These are phyloP conservation scores for Akanthomyces dipterigenus DNA, from an alignment of 2,329 filamentous ascomycete species.

Conservation along the genomic window DNA sequence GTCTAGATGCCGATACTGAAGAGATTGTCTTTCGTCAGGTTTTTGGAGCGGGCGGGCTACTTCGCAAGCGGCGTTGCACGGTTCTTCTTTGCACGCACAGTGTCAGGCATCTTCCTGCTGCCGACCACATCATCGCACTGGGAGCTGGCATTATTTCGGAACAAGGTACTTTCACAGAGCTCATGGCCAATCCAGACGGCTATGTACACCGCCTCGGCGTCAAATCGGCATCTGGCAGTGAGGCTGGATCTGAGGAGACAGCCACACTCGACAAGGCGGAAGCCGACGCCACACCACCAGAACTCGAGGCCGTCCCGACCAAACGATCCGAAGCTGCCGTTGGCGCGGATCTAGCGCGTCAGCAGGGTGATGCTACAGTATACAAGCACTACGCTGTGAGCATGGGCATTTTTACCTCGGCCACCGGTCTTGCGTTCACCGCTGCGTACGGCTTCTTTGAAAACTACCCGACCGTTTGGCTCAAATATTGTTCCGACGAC, in stretches of 20 bases:
- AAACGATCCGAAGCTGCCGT: neutral
- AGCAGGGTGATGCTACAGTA: neutral
- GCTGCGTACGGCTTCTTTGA: slow-evolving; percentile 20
- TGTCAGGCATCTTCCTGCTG: slow-evolving; percentile 25
- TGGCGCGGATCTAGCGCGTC: neutral
- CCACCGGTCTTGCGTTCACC: slow-evolving; percentile 14
- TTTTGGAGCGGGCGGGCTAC: slow-evolving; percentile 24
- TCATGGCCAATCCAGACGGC: slow-evolving; percentile 24
- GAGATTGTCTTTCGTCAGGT: slow-evolving; percentile 14
- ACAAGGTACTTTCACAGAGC: slow-evolving; percentile 26
- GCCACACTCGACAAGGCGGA: neutral
- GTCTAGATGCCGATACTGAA: slow-evolving; percentile 28
- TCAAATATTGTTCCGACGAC: slow-evolving; percentile 35
- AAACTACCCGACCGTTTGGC: slow-evolving; percentile 30
- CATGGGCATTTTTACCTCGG: slow-evolving; percentile 18
- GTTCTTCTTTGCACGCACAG: slow-evolving; percentile 34
- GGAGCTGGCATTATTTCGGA: slow-evolving; percentile 32
- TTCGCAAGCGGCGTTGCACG: slow-evolving; percentile 28
- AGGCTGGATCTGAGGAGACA: neutral
- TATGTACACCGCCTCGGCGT: slow-evolving; percentile 34
- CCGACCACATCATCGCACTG: slow-evolving; percentile 42
- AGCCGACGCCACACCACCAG: neutral
- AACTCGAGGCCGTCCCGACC: neutral
- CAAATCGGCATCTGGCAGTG: slow-evolving; percentile 12
- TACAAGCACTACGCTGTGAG: slow-evolving; percentile 30